These are phyloP conservation scores for Allantophomopsis lycopodina DNA, from an alignment of 2,329 filamentous ascomycete genomes.

Conservation along the genomic window DNA sequence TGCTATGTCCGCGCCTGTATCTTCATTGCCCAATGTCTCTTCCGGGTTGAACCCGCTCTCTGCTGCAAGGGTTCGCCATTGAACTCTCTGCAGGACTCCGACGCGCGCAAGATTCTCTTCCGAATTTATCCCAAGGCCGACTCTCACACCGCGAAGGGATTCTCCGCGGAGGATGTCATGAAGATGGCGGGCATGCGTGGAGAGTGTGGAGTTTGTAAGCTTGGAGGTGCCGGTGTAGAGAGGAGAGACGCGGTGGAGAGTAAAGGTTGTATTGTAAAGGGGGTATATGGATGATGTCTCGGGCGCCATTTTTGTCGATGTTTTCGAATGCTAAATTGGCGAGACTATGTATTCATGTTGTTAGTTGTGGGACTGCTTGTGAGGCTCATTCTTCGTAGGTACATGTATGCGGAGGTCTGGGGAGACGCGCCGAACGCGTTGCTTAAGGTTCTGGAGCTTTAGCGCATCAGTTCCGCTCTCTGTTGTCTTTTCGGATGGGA, in stretches of 20 bases:
- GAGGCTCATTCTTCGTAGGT: too few relatives aligned
- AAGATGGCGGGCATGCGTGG: constrained; percentile 23
- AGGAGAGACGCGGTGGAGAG: constrained; percentile 28
- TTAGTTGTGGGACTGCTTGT: too few relatives aligned
- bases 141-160: constrained; percentile 27
- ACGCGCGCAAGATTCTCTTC: constrained; percentile 19
- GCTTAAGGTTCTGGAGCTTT: too few relatives aligned
- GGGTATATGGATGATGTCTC: constrained; percentile 16
- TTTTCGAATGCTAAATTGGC: too few relatives aligned
- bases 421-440: too few relatives aligned
- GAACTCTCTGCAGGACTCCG: constrained; percentile 26
- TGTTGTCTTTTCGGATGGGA: too few relatives aligned
- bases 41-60: constrained; percentile 20
- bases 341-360: too few relatives aligned
- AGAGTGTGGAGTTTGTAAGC: constrained; percentile 18
- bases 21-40: constrained; percentile 6
- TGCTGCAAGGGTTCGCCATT: constrained; percentile 25
- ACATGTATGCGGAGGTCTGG: too few relatives aligned
- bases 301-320: too few relatives aligned
- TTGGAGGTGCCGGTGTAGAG: constrained; percentile 22
- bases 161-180: constrained; percentile 29
- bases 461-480: too few relatives aligned
- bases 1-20: constrained; percentile 6
- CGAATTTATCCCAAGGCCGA: constrained; percentile 22
- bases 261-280: constrained; percentile 29